Evolutionary conservation across 2,329 filamentous ascomycete species (phyloP), one percentile per base, ranked within the genome.

Genomic region (Fusarium staphyleae): DNA sequence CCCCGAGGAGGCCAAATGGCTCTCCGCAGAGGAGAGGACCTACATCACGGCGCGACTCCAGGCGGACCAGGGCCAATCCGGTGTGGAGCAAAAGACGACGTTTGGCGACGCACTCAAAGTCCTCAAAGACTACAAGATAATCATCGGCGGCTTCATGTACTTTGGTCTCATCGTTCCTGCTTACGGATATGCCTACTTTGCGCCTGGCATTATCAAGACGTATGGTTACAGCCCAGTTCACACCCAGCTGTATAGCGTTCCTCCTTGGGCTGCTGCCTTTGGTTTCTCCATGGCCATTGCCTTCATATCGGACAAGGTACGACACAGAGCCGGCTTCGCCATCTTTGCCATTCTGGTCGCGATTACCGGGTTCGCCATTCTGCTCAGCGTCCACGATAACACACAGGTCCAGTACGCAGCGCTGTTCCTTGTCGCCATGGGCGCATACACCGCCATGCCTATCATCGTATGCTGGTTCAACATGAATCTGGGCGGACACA

Each of bases 371-470:
- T 93, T 96, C 62, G 84, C 77, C 3, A 90, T 93, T 55, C 80
- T 96, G 7, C 76, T 96, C 41, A 77, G 78, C 10, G 83, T 93
- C 5, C 88, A 93, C 71, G 74, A 89, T 68, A 83, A 91, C 70
- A 77, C 76, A 1, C 58, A 81, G 11, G 74, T 90, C 6, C 83
- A 95, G 70, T 97, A 96, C 66, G 88, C 79, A 0, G 90, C 88
- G 0, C 81, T 97, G 0, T 96, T 96, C 77, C 77, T 97, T 26
- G 85, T 96, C 42, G 88, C 90, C 2, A 87, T 87, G 76, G 91
- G 91, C 42, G 82, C 84, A 0, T 97, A 96, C 74, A 87, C 86
- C 1, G 90, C 92, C n/a, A 93, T 96, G 88, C 92, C 93, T 0
- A 87, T 96, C 24, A 85, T 92, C 35, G 83, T 92, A 7, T 92